phyloP scores from a whole-genome alignment of 306 rosid species.

The Citrullus amarus region DNA sequence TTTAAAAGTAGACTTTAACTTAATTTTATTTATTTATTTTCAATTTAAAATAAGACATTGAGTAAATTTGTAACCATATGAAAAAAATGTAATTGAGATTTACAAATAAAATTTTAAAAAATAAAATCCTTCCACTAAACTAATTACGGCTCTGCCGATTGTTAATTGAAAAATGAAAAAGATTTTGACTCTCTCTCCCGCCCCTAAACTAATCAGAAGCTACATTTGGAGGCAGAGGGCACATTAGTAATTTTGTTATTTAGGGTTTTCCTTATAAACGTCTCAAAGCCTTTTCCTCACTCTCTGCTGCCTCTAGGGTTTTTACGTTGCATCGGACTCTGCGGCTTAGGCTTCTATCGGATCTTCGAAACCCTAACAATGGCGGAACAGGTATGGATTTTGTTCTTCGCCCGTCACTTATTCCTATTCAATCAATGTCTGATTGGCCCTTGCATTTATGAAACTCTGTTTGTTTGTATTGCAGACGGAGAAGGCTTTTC shows the following conservation, averaged over 20 bases:
- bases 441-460: neutral
- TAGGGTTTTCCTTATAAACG: slow-evolving; percentile 18
- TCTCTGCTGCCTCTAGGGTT: slow-evolving; percentile 14
- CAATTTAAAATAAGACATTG: too few relatives aligned
- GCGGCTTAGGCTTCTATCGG: slow-evolving; percentile 6
- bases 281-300: neutral
- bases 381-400: slow-evolving; percentile 53
- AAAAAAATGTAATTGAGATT: too few relatives aligned
- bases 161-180: too few relatives aligned
- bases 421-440: neutral
- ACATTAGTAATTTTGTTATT: neutral
- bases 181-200: neutral
- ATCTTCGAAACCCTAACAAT: slow-evolving; percentile 14
- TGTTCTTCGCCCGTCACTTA: neutral
- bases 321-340: neutral
- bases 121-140: too few relatives aligned
- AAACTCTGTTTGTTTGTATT: neutral
- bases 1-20: too few relatives aligned
- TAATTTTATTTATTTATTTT: too few relatives aligned
- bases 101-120: too few relatives aligned
- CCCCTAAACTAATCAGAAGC: neutral
- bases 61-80: too few relatives aligned
- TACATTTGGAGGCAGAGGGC: neutral
- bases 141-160: too few relatives aligned
- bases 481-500: slow-evolving; percentile 66